These are phyloP conservation scores for Claviceps monticola DNA, from an alignment of 2,329 filamentous ascomycete species.

Conservation along the genomic window DNA sequence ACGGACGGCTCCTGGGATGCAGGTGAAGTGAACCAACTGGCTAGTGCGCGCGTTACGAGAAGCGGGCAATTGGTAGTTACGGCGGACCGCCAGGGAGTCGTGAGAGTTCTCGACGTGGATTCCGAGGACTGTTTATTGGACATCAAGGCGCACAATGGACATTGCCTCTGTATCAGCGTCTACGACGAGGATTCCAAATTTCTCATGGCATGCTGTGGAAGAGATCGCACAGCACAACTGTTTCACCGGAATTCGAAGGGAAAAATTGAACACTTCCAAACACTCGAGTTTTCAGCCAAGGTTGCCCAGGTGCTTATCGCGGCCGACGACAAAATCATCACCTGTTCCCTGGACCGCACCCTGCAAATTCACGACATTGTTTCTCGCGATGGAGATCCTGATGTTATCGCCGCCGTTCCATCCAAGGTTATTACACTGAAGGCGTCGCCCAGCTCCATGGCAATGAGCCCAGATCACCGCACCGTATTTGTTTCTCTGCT, in stretches of 20 bases:
- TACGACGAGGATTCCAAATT: constrained; percentile 46
- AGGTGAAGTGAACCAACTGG: constrained; percentile 43
- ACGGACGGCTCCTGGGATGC: constrained; percentile 32
- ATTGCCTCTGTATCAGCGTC: constrained; percentile 71
- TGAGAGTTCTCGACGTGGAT: constrained; percentile 53
- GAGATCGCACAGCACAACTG: constrained; percentile 89
- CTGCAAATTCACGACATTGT: constrained; percentile 71
- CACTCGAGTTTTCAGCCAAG: constrained; percentile 80
- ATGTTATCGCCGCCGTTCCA: constrained; percentile 62
- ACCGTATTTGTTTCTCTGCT: constrained; percentile 45
- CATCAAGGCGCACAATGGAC: constrained; percentile 73
- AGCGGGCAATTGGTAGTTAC: constrained; percentile 57
- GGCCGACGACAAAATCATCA: constrained; percentile 61
- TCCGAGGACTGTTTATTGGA: constrained; percentile 51
- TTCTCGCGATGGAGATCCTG: constrained; percentile 48
- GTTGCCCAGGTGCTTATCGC: constrained; percentile 66
- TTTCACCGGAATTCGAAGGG: constrained; percentile 49
- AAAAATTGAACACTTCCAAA: constrained; percentile 69
- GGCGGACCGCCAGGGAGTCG: constrained; percentile 74
- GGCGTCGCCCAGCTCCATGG: constrained; percentile 75
- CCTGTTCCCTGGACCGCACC: constrained; percentile 78
- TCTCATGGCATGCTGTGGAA: constrained; percentile 68
- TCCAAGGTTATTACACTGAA: constrained; percentile 69
- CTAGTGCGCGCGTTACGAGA: constrained; percentile 44
- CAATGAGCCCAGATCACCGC: constrained; percentile 47